These are phyloP conservation scores for Coemansia guatemalensis DNA, from an alignment of 192 early-diverging fungal species.

Conservation along the genomic window DNA sequence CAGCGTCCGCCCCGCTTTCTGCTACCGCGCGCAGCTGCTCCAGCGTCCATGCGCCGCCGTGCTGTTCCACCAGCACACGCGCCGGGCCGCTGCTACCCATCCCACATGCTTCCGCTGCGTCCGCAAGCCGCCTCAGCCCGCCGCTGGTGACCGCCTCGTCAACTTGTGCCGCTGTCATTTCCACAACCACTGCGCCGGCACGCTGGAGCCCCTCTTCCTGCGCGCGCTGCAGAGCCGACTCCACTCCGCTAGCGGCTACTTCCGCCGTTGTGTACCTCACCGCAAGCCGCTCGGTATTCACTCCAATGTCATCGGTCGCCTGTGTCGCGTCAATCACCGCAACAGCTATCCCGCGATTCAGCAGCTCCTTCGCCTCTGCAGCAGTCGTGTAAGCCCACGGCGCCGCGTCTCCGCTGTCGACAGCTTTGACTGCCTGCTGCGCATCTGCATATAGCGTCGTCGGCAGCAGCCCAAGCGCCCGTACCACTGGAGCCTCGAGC, in stretches of 20 bases:
- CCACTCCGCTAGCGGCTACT: constrained; percentile 7
- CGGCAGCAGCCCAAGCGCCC: constrained; percentile 24
- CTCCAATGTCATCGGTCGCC: not conserved
- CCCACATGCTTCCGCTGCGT: constrained; percentile 16
- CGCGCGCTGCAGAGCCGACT: constrained; percentile 9
- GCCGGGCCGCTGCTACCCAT: constrained; percentile 31
- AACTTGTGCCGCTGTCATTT: constrained; percentile 32
- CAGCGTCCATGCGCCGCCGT: constrained; percentile 24
- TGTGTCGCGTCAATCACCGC: constrained; percentile 22
- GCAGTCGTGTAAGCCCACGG: constrained; percentile 21
- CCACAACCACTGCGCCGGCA: constrained; percentile 35
- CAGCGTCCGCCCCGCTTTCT: constrained; percentile 15
- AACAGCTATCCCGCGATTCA: constrained; percentile 41
- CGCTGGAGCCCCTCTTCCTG: constrained; percentile 14
- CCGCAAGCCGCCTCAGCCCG: constrained; percentile 16
- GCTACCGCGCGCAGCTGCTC: constrained; percentile 25
- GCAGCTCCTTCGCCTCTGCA: constrained; percentile 23
- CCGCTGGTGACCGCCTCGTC: constrained; percentile 10
- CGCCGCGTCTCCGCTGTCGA: constrained; percentile 1
- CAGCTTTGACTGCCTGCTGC: constrained; percentile 10
- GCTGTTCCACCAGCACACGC: constrained; percentile 41
- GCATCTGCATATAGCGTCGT: constrained; percentile 18
- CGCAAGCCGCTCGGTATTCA: constrained; percentile 35
- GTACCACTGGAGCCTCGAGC: constrained; percentile 22
- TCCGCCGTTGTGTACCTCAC: constrained; percentile 21